phyloP scores from a whole-genome alignment of 2,329 filamentous ascomycete species.

The Aspergillus aculeatinus region DNA sequence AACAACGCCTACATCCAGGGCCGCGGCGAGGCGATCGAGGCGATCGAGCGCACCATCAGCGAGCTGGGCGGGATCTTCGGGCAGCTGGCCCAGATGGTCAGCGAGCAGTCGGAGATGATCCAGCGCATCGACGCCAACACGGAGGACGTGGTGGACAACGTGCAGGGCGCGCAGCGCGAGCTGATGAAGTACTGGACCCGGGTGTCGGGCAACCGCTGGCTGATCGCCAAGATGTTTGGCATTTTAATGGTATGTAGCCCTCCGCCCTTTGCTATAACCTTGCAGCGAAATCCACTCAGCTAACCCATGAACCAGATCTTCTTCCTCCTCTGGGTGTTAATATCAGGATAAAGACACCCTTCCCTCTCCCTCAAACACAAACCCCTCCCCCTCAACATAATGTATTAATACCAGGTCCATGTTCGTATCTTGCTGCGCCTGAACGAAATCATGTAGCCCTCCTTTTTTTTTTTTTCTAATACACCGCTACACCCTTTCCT shows the following conservation, averaged over 20 bases:
- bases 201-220: conserved; percentile 91
- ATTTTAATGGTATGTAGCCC: conserved; percentile 68
- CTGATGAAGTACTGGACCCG: conserved; percentile 95
- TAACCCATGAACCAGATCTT: conserved; percentile 58
- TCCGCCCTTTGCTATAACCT: not conserved
- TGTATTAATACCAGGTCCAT: conserved; percentile 35
- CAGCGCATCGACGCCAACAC: conserved; percentile 96
- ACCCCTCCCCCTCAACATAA: conserved; percentile 13
- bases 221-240: conserved; percentile 78
- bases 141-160: conserved; percentile 96
- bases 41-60: conserved; percentile 91
- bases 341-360: conserved; percentile 43
- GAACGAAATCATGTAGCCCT: conserved; percentile 22
- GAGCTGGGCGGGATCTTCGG: conserved; percentile 92
- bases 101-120: conserved; percentile 96
- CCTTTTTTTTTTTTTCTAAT: conserved; percentile 11
- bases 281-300: not conserved
- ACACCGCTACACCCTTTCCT: not conserved
- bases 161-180: conserved; percentile 93
- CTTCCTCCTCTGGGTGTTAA: conserved; percentile 73
- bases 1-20: conserved; percentile 89
- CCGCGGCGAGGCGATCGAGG: conserved; percentile 91
- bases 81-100: conserved; percentile 93
- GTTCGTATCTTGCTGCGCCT: conserved; percentile 12
- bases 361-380: conserved; percentile 5